A percentile compares a stretch with the other conserved stretches of the same genome.
Evolutionary conservation across 2,329 filamentous ascomycete genomes (phyloP).

Genomic region (Stenocarpella maydis): DNA sequence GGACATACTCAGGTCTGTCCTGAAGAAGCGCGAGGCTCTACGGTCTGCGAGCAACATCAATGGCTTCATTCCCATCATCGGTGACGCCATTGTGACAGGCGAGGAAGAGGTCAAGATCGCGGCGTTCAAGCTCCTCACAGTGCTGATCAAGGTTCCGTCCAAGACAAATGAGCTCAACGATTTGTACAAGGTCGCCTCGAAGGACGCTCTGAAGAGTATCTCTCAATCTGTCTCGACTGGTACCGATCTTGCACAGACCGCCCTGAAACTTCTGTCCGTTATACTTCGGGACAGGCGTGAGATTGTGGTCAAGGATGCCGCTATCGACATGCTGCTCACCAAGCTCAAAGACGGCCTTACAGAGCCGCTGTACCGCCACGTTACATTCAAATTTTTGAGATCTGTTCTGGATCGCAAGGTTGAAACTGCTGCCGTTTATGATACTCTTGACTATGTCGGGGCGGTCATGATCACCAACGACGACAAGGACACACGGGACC

Average conservation of each 20-base stretch:
- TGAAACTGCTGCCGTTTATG: constrained; percentile 87
- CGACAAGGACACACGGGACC: constrained; percentile 84
- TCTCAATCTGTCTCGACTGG: constrained; percentile 80
- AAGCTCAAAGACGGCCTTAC: constrained; percentile 89
- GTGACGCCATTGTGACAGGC: constrained; percentile 82
- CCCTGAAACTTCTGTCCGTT: constrained; percentile 86
- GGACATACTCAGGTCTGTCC: constrained; percentile 83
- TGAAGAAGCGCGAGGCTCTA: constrained; percentile 85
- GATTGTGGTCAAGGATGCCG: constrained; percentile 79
- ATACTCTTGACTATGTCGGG: constrained; percentile 87
- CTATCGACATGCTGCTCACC: constrained; percentile 82
- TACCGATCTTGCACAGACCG: constrained; percentile 85
- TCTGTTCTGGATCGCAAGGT: constrained; percentile 86
- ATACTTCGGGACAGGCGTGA: constrained; percentile 83
- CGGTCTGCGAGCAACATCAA: constrained; percentile 80
- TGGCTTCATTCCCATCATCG: constrained; percentile 88
- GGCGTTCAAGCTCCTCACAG: constrained; percentile 82
- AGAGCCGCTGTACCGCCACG: constrained; percentile 88
- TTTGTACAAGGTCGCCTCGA: constrained; percentile 78
- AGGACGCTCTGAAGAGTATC: constrained; percentile 84
- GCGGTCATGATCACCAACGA: constrained; percentile 97
- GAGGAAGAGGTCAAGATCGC: constrained; percentile 95
- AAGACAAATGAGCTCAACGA: constrained; percentile 70
- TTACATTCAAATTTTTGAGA: constrained; percentile 93
- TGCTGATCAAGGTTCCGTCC: constrained; percentile 86